A percentile compares a stretch with the other conserved stretches of the same genome.
Evolutionary conservation across 2,329 filamentous ascomycete genomes (phyloP).

Genomic region (Neonectria ditissima): DNA sequence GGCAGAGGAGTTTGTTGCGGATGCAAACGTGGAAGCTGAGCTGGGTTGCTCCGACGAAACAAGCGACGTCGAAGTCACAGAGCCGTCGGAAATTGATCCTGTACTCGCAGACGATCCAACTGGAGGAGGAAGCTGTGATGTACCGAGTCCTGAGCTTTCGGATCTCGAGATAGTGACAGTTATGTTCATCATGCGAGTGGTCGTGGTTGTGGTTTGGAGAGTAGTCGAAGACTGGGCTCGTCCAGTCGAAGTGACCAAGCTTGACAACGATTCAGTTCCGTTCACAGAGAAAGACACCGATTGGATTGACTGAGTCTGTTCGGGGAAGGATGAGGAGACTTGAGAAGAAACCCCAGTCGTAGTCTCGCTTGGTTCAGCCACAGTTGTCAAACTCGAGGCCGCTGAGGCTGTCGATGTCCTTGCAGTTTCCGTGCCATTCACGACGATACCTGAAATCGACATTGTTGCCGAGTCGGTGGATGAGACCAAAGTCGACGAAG

Average conservation of each 20-base stretch:
- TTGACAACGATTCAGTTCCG: background rate
- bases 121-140: background rate
- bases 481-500: background rate
- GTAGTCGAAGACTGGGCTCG: background rate
- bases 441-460: background rate
- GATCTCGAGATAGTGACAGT: conserved; percentile 3
- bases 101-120: conserved; percentile 3
- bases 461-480: background rate
- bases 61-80: background rate
- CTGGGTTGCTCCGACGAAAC: conserved; percentile 11
- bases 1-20: conserved; percentile 20
- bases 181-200: background rate
- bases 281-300: background rate
- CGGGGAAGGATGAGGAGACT: background rate
- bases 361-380: background rate
- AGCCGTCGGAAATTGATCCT: background rate
- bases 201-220: background rate
- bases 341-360: background rate
- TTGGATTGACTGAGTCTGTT: background rate
- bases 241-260: background rate
- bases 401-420: background rate
- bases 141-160: background rate
- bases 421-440: background rate
- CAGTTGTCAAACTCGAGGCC: background rate
- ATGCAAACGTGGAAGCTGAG: conserved; percentile 10